Conservation (phyloP, 441 rosid species). For the Sinapis alba region DNA sequence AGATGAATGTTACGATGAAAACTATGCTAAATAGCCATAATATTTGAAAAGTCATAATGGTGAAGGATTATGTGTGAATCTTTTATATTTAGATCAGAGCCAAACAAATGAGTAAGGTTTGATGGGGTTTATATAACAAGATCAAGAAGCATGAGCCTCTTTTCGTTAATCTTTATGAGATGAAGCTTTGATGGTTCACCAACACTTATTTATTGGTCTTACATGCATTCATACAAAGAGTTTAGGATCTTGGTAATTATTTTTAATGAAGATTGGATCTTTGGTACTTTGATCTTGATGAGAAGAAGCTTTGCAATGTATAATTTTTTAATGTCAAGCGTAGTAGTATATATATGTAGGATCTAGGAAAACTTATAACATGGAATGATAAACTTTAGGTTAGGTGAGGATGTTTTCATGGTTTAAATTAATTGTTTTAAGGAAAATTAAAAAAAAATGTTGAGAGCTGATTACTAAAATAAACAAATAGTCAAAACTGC, state of each 20-base stretch:
- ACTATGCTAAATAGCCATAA: conserved; percentile 19
- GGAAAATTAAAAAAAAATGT: neutral
- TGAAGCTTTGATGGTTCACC: conserved; percentile 43
- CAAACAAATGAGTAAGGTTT: conserved; percentile 30
- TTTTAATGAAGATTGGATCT: neutral
- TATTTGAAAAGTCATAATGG: conserved; percentile 31
- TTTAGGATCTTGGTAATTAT: conserved; percentile 24
- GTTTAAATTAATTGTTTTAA: neutral
- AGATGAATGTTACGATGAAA: conserved; percentile 30
- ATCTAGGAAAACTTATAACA: neutral
- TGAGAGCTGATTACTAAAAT: neutral
- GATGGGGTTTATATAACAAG: conserved; percentile 37
- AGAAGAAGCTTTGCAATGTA: neutral
- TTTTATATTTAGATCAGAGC: conserved; percentile 20
- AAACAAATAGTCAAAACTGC: neutral
- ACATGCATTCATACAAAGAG: conserved; percentile 40
- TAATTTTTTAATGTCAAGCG: neutral
- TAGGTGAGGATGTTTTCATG: neutral
- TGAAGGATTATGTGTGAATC: conserved; percentile 18
- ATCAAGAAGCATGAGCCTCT: conserved; percentile 39
- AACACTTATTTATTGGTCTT: conserved; percentile 36
- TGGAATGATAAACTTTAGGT: neutral
- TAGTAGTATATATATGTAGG: neutral
- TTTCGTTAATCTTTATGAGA: conserved; percentile 38
- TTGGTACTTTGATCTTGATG: neutral